These are phyloP conservation scores for Naumovozyma baii DNA, from an alignment of 805 yeast species.

Conservation along the genomic window DNA sequence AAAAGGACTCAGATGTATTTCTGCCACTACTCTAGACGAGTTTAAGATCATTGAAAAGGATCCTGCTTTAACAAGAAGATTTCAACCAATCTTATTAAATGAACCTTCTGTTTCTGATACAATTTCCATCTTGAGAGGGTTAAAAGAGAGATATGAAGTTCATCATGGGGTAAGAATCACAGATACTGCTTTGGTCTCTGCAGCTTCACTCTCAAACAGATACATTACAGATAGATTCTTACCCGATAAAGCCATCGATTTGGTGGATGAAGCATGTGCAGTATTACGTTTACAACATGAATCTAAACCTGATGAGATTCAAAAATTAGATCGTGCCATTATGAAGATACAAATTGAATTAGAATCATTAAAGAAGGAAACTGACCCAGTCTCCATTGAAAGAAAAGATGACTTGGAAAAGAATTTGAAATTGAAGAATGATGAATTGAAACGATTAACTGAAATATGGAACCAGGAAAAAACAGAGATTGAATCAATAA, in stretches of 20 bases:
- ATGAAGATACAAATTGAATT: constrained; percentile 93
- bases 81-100: constrained; percentile 74
- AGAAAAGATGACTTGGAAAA: constrained; percentile 65
- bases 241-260: constrained; percentile 95
- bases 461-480: constrained; percentile 82
- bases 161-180: constrained; percentile 95
- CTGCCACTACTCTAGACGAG: constrained; percentile 94
- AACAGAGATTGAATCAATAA: constrained; percentile 63
- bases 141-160: constrained; percentile 89
- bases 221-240: constrained; percentile 84
- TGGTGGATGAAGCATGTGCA: constrained; percentile 96
- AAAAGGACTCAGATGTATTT: constrained; percentile 88
- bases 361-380: constrained; percentile 88
- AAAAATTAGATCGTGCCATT: constrained; percentile 74
- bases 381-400: constrained; percentile 73
- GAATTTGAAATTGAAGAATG: constrained; percentile 51
- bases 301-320: constrained; percentile 91
- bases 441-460: constrained; percentile 62
- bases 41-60: constrained; percentile 93
- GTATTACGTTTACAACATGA: constrained; percentile 91
- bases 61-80: constrained; percentile 89
- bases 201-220: constrained; percentile 81
- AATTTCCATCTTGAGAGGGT: constrained; percentile 82
- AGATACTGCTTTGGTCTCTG: constrained; percentile 87
- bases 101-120: constrained; percentile 91